Conservation (phyloP, 148 eudicot genomes). For the Rhododendron molle region DNA sequence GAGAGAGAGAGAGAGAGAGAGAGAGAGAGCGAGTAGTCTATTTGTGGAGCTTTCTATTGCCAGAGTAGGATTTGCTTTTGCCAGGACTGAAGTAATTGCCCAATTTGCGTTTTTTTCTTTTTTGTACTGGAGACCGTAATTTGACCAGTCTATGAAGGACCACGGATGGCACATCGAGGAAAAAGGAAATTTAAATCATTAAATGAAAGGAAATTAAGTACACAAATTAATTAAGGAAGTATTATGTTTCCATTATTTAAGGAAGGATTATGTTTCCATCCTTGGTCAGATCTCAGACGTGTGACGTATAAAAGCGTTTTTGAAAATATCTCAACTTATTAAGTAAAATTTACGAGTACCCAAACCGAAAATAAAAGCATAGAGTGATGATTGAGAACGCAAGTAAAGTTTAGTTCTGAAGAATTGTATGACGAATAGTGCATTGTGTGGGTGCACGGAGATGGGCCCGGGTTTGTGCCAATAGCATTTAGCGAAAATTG, state of each 20-base stretch:
- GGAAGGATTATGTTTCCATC: not conserved
- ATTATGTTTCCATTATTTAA: not conserved
- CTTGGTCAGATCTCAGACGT: not conserved
- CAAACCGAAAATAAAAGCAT: not conserved
- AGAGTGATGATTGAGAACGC: not conserved
- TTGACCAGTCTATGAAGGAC: not conserved
- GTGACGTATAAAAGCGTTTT: fast-evolving
- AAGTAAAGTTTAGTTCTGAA: not conserved
- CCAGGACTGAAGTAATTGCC: not conserved
- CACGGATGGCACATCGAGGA: not conserved
- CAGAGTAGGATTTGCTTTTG: not conserved
- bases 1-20: not conserved
- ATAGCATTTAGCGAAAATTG: not conserved
- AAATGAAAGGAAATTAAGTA: not conserved
- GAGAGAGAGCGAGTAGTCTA: not conserved
- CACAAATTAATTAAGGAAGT: not conserved
- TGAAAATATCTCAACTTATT: not conserved
- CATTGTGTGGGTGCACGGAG: no score
- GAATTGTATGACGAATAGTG: not conserved
- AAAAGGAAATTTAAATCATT: not conserved
- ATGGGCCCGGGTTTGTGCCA: not conserved
- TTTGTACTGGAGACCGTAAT: no score
- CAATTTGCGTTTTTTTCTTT: no score
- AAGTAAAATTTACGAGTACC: not conserved
- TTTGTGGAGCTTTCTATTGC: not conserved